phyloP scores from a whole-genome alignment of 2,329 filamentous ascomycete species.

The Cladosporium sp. region DNA sequence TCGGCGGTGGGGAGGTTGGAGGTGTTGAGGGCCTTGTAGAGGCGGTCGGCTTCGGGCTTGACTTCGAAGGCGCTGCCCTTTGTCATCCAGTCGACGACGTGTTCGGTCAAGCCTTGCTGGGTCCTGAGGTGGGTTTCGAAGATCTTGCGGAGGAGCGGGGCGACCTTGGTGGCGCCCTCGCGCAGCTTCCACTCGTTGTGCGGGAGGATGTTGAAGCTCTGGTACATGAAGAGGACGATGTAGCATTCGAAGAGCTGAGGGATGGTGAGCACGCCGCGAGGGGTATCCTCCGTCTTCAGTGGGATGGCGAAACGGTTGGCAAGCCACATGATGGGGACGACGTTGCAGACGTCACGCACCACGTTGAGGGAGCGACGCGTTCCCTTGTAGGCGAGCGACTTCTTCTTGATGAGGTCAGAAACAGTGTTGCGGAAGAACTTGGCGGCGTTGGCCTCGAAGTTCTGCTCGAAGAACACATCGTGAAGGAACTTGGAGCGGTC shows the following conservation, averaged over 20 bases:
- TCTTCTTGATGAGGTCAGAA: slow-evolving; percentile 42
- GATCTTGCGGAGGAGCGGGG: slow-evolving; percentile 36
- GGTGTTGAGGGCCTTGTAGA: slow-evolving; percentile 48
- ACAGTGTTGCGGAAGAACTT: slow-evolving; percentile 44
- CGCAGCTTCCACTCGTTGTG: slow-evolving; percentile 47
- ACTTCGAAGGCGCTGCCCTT: slow-evolving; percentile 49
- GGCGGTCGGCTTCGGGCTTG: slow-evolving; percentile 46
- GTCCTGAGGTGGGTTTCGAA: slow-evolving; percentile 45
- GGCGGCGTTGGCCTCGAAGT: slow-evolving; percentile 41
- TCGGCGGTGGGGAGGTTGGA: slow-evolving; percentile 46
- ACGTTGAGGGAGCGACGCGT: slow-evolving; percentile 33
- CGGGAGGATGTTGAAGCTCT: slow-evolving; percentile 52
- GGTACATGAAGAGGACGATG: slow-evolving; percentile 47
- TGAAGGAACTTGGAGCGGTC: slow-evolving; percentile 41
- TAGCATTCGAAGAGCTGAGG: slow-evolving; percentile 45
- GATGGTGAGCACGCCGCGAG: slow-evolving; percentile 51
- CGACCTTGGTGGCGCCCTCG: slow-evolving; percentile 40
- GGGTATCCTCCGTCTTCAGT: slow-evolving; percentile 58
- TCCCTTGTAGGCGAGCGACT: slow-evolving; percentile 45
- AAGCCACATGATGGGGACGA: slow-evolving; percentile 61
- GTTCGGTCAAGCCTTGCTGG: slow-evolving; percentile 40
- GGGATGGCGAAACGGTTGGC: slow-evolving; percentile 63
- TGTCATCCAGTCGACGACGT: slow-evolving; percentile 37
- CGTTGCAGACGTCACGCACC: slow-evolving; percentile 64
- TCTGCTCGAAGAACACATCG: slow-evolving; percentile 43